These are phyloP conservation scores for Parastagonospora avenae DNA, from an alignment of 2,329 filamentous ascomycete genomes.

Conservation along the genomic window DNA sequence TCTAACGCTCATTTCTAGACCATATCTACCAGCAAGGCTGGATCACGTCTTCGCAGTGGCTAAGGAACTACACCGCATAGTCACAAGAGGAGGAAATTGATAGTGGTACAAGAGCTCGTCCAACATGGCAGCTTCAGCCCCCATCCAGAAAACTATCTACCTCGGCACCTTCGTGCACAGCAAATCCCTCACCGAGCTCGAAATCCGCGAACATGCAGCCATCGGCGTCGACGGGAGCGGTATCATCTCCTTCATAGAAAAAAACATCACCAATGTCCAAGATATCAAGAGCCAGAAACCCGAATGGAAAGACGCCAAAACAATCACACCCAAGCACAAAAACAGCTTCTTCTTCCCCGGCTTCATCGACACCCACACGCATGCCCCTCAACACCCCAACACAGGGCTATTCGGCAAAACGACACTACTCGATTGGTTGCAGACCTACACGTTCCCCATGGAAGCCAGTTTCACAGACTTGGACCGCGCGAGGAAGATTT, in stretches of 20 bases:
- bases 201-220: conserved; percentile 53
- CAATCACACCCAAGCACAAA: conserved; percentile 42
- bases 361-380: conserved; percentile 92
- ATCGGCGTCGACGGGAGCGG: conserved; percentile 60
- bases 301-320: conserved; percentile 49
- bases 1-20: too few relatives aligned
- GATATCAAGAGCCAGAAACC: conserved; percentile 29
- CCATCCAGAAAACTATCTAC: conserved; percentile 54
- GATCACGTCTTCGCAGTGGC: too few relatives aligned
- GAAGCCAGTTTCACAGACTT: conserved; percentile 75
- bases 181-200: conserved; percentile 54
- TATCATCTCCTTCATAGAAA: conserved; percentile 56
- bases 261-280: conserved; percentile 26
- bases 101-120: too few relatives aligned
- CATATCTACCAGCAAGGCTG: too few relatives aligned
- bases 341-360: conserved; percentile 82
- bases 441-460: conserved; percentile 93
- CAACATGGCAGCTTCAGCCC: conserved; percentile 37
- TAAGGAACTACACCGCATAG: too few relatives aligned
- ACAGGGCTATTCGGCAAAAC: conserved; percentile 91
- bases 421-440: conserved; percentile 90
- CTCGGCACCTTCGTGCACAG: conserved; percentile 67
- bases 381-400: conserved; percentile 95
- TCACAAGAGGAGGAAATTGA: too few relatives aligned
- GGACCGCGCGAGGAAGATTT: conserved; percentile 70